Evolutionary conservation across 2,329 filamentous ascomycete genomes (phyloP), one percentile per base, ranked within the genome.

Genomic region (Cercospora berteroae): DNA sequence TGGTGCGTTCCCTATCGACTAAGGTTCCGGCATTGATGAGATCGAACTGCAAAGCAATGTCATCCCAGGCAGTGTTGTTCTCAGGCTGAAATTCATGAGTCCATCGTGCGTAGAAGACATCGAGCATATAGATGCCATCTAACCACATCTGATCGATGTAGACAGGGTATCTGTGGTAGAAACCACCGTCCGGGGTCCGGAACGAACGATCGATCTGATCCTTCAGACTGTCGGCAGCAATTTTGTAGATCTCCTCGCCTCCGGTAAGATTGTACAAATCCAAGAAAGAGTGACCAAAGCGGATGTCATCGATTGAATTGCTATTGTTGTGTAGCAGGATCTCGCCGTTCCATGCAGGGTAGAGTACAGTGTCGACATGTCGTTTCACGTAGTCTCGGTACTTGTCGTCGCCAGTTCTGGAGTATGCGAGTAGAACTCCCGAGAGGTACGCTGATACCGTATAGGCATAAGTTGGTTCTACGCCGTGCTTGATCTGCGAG

Each of bases 101-200:
- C 52, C 76, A 77, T 1, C 73, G 64, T 0, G 79, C 70, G 63
- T 78, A 76, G 72, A 82, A 85, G 0, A 82, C 81, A 13, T 79
- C 76, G 5, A 83, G 73, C 1, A 81, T 83, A 74, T 80, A 84
- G 78, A 84, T 83, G 64, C 83, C 83, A 68, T 86, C 84, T 2
- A 84, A 76, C 69, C 84, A 85, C 72, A 81, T 82, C 81, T 82
- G 84, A 62, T 84, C 74, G 1, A 83, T 82, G 69, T 85, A 85
- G 4, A 71, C 66, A 44, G 62, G 56, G 39, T 72, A 77, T 23
- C 65, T 61, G 52, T 78, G 77, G 70, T 73, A 77, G 16, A 77
- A 68, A 1, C 75, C 75, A 3, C 68, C 72, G 20, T 74, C 57
- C 0, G 59, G 57, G 20, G 73, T 77, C 1, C 72, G 68, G 5